These are phyloP conservation scores for Lobosporangium transversale DNA, from an alignment of 192 early-diverging fungal genomes.

Conservation along the genomic window DNA sequence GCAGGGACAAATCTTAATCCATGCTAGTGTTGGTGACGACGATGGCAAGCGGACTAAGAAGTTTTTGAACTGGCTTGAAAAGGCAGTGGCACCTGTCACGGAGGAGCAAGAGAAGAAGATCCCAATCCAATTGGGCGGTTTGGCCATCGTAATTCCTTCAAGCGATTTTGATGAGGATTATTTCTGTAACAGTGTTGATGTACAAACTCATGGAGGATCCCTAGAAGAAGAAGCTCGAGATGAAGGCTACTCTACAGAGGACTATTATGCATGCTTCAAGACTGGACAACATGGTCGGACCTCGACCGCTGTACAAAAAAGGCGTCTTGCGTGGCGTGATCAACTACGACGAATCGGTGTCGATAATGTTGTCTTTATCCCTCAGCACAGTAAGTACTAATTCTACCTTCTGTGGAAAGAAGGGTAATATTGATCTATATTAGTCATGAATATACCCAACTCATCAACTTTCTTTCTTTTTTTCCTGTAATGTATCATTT, in stretches of 20 bases:
- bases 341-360: conserved; percentile 43
- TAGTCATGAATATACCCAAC: neutral
- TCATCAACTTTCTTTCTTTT: neutral
- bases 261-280: conserved; percentile 52
- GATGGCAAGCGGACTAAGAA: conserved; percentile 45
- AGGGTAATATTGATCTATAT: neutral
- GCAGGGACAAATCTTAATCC: conserved; percentile 43
- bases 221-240: conserved; percentile 32
- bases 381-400: conserved; percentile 34
- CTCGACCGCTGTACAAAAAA: conserved; percentile 36
- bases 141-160: conserved; percentile 44
- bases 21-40: conserved; percentile 46
- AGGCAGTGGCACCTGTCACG: conserved; percentile 31
- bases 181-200: neutral
- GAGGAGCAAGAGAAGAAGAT: conserved; percentile 18
- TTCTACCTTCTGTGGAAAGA: neutral
- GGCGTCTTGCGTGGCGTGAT: conserved; percentile 43
- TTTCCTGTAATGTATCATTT: too few relatives aligned
- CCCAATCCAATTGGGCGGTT: conserved; percentile 35
- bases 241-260: conserved; percentile 51
- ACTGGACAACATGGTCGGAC: conserved; percentile 36
- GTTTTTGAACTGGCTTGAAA: conserved; percentile 46
- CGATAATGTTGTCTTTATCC: conserved; percentile 42
- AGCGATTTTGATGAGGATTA: conserved; percentile 47
- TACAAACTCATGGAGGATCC: conserved; percentile 21